Base-by-base conservation (phyloP, 2,329 filamentous ascomycete genomes). In the Epichloe typhina region DNA sequence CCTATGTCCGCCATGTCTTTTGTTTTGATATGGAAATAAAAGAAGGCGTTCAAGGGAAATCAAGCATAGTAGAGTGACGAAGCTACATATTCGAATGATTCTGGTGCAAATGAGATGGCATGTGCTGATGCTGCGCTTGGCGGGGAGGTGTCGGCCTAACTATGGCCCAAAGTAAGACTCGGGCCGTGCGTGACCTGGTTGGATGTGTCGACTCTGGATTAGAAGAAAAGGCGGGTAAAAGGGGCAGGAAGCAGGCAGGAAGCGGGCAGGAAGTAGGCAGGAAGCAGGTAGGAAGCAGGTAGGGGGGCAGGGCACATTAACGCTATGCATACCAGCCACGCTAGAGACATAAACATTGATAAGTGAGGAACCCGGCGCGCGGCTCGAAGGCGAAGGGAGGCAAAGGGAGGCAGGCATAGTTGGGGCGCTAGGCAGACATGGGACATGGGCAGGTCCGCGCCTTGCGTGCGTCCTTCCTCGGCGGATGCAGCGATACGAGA, bases 41-140 rank as follows among this genome's bases (percentile, higher is more conserved):
- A 46, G 52, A 53, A 23, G 50, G 55, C 43, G 50, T 50, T 52
- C 9, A 7, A 47, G 51, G 45, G 31, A 51, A 46, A 51, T 26
- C 50, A 19, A 53, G 49, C 50, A 54, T 31, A 31, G 8, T 54
- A 54, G 50, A 54, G 47, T 46, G 46, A n/a, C 47, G 26, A 50
- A n/a, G 47, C 36, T 21, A 51, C 48, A 23, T 43, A 33, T 42
- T 39, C 42, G 21, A 38, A 49, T 31, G 46, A 35, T 39, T 13
- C 19, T 31, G 53, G 17, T n/a, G 31, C 47, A 40, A 50, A 39
- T 31, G 42, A 11, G 42, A 46, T 51, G 53, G 53, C 49, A 44
- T 50, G 52, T 35, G 46, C 35, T 51, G 40, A 50, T 50, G 23
- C 33, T 46, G 36, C 49, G 37, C 45, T 23, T 46, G 36, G 21